A percentile compares a stretch with the other conserved stretches of the same genome.
Evolutionary conservation across 768 basidiomycete genomes (phyloP).

Genomic region (Podaxis mareebaensis): DNA sequence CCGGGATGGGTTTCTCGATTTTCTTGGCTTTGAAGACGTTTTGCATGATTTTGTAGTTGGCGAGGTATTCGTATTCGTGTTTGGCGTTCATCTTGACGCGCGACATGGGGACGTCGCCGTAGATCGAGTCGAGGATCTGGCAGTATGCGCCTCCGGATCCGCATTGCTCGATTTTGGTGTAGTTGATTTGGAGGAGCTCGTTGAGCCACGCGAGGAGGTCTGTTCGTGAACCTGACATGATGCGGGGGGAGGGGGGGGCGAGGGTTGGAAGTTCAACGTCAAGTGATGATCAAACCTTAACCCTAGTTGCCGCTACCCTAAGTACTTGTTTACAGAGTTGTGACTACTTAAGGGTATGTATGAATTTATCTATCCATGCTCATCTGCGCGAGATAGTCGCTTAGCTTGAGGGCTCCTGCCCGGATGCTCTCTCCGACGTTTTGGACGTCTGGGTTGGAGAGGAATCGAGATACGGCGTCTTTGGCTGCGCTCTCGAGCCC

Average conservation of each 20-base stretch:
- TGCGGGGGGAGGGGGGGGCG: neutral
- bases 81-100: slow-evolving; percentile 96
- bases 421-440: slow-evolving; percentile 79
- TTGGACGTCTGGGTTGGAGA: slow-evolving; percentile 88
- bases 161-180: slow-evolving; percentile 92
- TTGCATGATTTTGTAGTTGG: slow-evolving; percentile 96
- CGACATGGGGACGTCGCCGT: slow-evolving; percentile 86
- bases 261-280: slow-evolving; percentile 10
- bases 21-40: slow-evolving; percentile 88
- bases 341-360: slow-evolving; percentile 19
- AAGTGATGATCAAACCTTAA: slow-evolving; percentile 12
- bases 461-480: slow-evolving; percentile 71
- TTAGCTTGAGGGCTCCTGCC: slow-evolving; percentile 79
- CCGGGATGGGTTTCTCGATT: slow-evolving; percentile 96
- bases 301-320: slow-evolving; percentile 21
- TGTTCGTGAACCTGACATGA: slow-evolving; percentile 71
- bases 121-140: slow-evolving; percentile 94
- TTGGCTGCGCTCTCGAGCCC: slow-evolving; percentile 63
- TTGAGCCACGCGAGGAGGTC: slow-evolving; percentile 95
- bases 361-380: slow-evolving; percentile 12
- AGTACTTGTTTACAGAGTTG: too few relatives aligned
- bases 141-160: slow-evolving; percentile 92
- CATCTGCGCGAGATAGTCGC: slow-evolving; percentile 23
- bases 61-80: slow-evolving; percentile 94
- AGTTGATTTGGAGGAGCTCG: slow-evolving; percentile 86